A percentile compares a stretch with the other conserved stretches of the same genome.
Evolutionary conservation across 208 protist genomes (phyloP).

Genomic region (Trypanosoma caninum): DNA sequence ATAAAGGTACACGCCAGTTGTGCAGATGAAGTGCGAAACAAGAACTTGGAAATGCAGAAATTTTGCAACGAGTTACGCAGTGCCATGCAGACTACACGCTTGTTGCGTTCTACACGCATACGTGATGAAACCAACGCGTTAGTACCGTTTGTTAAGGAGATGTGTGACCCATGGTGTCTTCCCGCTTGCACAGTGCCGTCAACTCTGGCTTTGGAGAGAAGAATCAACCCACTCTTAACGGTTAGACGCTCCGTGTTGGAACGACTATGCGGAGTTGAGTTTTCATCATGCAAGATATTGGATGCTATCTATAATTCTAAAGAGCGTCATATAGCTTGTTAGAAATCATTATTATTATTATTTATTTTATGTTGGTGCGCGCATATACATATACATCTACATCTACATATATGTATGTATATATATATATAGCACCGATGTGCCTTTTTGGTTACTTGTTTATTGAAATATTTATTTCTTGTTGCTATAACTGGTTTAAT

Average conservation of each 20-base stretch:
- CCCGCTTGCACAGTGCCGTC: slow-evolving; percentile 66
- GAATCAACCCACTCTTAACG: slow-evolving; percentile 68
- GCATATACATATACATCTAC: no score
- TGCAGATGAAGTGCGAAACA: neutral
- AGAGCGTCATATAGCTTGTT: slow-evolving; percentile 12
- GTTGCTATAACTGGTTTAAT: no score
- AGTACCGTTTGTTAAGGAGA: neutral
- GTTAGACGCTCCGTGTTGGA: slow-evolving; percentile 40
- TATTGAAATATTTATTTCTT: neutral
- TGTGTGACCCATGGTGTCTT: slow-evolving; percentile 10
- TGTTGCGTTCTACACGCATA: slow-evolving; percentile 30
- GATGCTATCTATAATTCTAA: slow-evolving; percentile 38
- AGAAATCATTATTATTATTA: neutral
- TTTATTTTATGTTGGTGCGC: slow-evolving; percentile 6
- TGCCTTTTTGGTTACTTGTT: neutral
- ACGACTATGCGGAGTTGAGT: slow-evolving; percentile 15
- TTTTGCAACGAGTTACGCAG: slow-evolving; percentile 23
- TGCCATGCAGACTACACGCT: slow-evolving; percentile 29
- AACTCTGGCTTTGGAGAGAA: slow-evolving; percentile 54
- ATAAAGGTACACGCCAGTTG: neutral
- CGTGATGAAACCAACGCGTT: slow-evolving; percentile 4
- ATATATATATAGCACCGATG: no score
- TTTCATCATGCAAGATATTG: slow-evolving; percentile 29
- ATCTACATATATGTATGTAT: no score
- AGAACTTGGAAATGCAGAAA: neutral